phyloP scores from a whole-genome alignment of 345 rosid genomes.

The Erucastrum elatum region DNA sequence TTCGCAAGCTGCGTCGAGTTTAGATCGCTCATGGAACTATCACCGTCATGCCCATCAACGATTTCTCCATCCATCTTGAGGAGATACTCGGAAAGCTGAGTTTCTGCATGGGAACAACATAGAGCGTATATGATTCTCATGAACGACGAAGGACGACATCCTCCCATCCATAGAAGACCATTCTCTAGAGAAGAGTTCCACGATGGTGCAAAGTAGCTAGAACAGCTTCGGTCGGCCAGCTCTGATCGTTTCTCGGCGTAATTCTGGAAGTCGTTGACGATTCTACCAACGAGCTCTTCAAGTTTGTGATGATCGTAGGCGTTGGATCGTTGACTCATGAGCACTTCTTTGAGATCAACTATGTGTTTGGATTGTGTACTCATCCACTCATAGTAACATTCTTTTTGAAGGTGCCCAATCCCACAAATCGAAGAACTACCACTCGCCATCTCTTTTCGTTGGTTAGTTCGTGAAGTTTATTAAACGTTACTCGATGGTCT shows the following conservation, averaged over 20 bases:
- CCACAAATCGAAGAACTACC: slow-evolving; percentile 2
- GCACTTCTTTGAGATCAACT: slow-evolving; percentile 34
- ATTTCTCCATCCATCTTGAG: not conserved
- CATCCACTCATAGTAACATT: slow-evolving; percentile 40
- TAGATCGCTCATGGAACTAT: slow-evolving; percentile 31
- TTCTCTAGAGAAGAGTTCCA: slow-evolving; percentile 42
- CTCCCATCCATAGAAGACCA: slow-evolving; percentile 48
- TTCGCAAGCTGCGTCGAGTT: slow-evolving; percentile 29
- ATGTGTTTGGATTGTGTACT: slow-evolving; percentile 26
- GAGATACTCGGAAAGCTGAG: slow-evolving; percentile 19
- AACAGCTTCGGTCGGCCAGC: slow-evolving; percentile 16
- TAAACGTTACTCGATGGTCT: not conserved
- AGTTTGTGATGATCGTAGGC: not conserved
- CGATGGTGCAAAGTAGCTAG: slow-evolving; percentile 30
- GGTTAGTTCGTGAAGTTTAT: not conserved
- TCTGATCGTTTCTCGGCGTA: slow-evolving; percentile 27
- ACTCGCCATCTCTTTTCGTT: slow-evolving; percentile 17
- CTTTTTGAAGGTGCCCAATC: slow-evolving; percentile 15
- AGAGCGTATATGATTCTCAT: slow-evolving; percentile 42
- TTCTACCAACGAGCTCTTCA: slow-evolving; percentile 14
- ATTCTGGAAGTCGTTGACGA: slow-evolving; percentile 27
- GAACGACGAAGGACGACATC: slow-evolving; percentile 51
- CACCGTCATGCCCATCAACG: not conserved
- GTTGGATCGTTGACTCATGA: slow-evolving; percentile 14
- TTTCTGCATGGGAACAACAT: slow-evolving; percentile 36